phyloP scores from a whole-genome alignment of 768 basidiomycete genomes.

The Candolleomyces efflorescens region DNA sequence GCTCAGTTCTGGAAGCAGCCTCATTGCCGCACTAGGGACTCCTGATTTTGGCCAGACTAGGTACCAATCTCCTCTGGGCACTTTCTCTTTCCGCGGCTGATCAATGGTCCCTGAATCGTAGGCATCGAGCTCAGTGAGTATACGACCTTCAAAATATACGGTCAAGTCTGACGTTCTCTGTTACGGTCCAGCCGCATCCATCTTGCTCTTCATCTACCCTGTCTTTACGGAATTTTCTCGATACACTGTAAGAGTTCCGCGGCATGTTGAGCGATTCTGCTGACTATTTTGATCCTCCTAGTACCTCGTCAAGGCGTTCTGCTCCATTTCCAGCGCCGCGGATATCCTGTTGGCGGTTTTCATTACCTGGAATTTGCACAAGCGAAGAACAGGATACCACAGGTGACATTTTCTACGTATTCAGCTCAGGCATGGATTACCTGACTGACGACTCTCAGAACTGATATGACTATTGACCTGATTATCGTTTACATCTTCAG shows the following conservation, averaged over 20 bases:
- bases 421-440: too few species aligned
- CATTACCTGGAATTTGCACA: background rate
- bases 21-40: background rate
- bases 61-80: background rate
- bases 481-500: background rate
- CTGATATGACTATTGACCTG: background rate
- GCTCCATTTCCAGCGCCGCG: background rate
- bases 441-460: background rate
- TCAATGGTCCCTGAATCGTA: background rate
- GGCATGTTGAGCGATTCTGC: background rate
- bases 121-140: background rate
- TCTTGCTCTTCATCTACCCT: background rate
- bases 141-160: background rate
- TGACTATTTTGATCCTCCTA: background rate
- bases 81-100: too few species aligned
- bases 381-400: background rate
- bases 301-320: background rate
- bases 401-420: background rate
- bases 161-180: background rate
- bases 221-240: background rate
- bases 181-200: background rate
- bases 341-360: background rate
- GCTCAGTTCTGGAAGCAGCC: background rate
- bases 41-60: background rate
- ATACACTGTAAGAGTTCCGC: background rate